Percentiles rank a stretch among this genome's conserved stretches.
These are phyloP conservation scores for Dioszegia hungarica DNA, from an alignment of 768 basidiomycete genomes.

Conservation along the genomic window DNA sequence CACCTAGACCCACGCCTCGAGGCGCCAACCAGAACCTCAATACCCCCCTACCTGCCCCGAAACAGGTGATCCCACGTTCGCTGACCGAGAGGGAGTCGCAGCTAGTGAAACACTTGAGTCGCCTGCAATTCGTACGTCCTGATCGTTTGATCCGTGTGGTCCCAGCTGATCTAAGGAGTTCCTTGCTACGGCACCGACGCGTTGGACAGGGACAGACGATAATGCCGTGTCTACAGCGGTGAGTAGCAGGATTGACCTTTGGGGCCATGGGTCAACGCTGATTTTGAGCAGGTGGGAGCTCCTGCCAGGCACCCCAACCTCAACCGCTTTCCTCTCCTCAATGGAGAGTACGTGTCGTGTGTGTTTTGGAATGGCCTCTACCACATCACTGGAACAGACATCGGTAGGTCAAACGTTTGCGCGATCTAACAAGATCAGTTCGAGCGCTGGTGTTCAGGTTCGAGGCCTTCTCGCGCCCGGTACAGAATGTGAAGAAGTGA, in stretches of 20 bases:
- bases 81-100: constrained; percentile 33
- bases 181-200: constrained; percentile 40
- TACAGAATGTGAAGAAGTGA: constrained; percentile 83
- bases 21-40: constrained; percentile 9
- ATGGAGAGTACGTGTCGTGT: constrained; percentile 79
- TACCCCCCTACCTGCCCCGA: constrained; percentile 32
- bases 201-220: constrained; percentile 24
- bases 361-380: constrained; percentile 90
- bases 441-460: constrained; percentile 90
- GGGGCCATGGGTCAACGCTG: too few species aligned
- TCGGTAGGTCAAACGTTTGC: constrained; percentile 49
- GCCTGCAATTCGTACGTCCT: constrained; percentile 33
- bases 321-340: constrained; percentile 66
- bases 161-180: constrained; percentile 21
- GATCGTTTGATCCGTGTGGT: not conserved
- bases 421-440: constrained; percentile 51
- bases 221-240: not conserved
- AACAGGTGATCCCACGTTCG: constrained; percentile 22
- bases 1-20: constrained; percentile 12
- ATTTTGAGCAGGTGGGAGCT: not conserved
- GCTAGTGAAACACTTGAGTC: constrained; percentile 33
- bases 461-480: constrained; percentile 84
- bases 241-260: not conserved
- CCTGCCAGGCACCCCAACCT: constrained; percentile 1
- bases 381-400: constrained; percentile 95